These are phyloP conservation scores for Globisporangium alternatum DNA, from an alignment of 352 stramenopile species.

Conservation along the genomic window DNA sequence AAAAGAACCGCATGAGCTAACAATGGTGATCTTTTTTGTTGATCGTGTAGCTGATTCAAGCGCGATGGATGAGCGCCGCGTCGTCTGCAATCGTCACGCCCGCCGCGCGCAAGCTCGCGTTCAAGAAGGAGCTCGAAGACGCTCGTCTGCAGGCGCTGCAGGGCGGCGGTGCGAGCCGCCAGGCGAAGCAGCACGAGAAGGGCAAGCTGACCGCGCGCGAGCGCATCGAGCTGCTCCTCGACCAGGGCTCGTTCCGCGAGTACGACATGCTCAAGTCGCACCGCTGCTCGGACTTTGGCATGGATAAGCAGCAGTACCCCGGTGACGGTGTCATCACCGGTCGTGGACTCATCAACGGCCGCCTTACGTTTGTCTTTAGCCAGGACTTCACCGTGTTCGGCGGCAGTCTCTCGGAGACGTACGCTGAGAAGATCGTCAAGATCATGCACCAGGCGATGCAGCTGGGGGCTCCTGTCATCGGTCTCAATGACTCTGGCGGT, in stretches of 20 bases:
- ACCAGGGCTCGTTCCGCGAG: conserved; percentile 95
- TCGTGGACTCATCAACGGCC: conserved; percentile 93
- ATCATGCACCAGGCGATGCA: conserved; percentile 98
- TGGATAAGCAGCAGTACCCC: conserved; percentile 89
- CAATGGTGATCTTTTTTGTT: background rate
- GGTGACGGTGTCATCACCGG: conserved; percentile 96
- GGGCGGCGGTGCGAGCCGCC: conserved; percentile 22
- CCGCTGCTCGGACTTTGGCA: conserved; percentile 97
- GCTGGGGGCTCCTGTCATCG: conserved; percentile 96
- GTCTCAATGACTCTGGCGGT: conserved; percentile 97
- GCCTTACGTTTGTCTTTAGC: conserved; percentile 96
- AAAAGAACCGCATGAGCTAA: no score
- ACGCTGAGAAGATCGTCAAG: conserved; percentile 98
- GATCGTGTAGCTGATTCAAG: conserved; percentile 13
- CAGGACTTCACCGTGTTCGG: conserved; percentile 98
- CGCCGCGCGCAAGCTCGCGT: conserved; percentile 62
- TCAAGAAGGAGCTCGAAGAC: conserved; percentile 70
- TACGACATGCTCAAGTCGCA: conserved; percentile 96
- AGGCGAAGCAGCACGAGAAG: conserved; percentile 92
- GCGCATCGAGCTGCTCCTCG: conserved; percentile 94
- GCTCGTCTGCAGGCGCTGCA: conserved; percentile 54
- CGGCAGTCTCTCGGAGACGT: conserved; percentile 93
- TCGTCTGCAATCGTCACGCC: conserved; percentile 42
- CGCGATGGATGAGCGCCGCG: conserved; percentile 43
- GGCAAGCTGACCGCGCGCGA: conserved; percentile 97